Evolutionary conservation across 306 rosid species (phyloP).

Genomic region (Begonia masoniana): DNA sequence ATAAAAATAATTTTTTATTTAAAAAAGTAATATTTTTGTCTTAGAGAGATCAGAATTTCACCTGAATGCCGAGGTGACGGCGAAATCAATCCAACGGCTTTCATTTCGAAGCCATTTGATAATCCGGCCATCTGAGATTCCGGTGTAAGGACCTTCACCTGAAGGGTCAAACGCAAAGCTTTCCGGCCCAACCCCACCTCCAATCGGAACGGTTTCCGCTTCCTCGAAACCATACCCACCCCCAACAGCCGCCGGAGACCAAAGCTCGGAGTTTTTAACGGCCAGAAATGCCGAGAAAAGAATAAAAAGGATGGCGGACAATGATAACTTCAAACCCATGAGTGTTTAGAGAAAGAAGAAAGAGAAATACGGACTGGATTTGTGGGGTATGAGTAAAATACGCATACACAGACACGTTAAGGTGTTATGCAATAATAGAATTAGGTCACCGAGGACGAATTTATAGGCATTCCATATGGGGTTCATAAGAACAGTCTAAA

Average conservation of each 20-base stretch:
- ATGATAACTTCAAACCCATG: constrained; percentile 9
- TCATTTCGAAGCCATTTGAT: constrained; percentile 38
- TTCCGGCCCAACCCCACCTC: constrained; percentile 46
- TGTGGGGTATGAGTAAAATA: neutral
- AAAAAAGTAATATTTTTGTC: no score
- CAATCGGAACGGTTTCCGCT: constrained; percentile 24
- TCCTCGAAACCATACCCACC: neutral
- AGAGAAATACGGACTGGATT: neutral
- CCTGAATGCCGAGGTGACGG: constrained; percentile 19
- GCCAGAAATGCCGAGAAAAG: constrained; percentile 11
- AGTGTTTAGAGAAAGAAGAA: neutral
- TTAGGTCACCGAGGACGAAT: no score
- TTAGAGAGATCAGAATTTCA: neutral
- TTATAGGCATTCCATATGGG: no score
- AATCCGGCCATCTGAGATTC: constrained; percentile 57
- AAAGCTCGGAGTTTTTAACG: neutral
- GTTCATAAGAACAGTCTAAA: no score
- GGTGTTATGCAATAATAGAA: no score
- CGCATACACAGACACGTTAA: no score
- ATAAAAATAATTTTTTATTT: no score
- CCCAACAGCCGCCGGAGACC: neutral
- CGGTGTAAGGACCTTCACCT: constrained; percentile 67
- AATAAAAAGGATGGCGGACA: constrained; percentile 8
- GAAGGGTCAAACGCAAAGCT: constrained; percentile 43
- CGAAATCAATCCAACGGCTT: constrained; percentile 43